Evolutionary conservation across 768 basidiomycete species (phyloP).

Genomic region (Pisolithus sp.): DNA sequence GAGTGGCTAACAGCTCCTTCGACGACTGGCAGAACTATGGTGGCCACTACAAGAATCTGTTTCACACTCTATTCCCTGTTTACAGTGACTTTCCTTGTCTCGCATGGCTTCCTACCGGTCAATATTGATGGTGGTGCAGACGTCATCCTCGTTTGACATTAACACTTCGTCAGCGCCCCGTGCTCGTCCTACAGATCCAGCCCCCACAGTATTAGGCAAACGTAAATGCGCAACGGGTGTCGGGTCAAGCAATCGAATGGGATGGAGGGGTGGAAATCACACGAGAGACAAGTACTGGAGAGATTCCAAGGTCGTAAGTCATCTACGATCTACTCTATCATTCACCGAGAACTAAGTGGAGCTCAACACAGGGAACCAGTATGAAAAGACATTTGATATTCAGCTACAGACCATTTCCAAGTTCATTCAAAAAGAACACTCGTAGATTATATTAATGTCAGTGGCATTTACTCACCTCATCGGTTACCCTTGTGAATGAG

Average conservation of each 20-base stretch:
- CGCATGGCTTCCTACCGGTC: no score
- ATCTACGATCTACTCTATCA: not conserved
- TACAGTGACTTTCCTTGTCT: no score
- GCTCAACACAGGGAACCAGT: slow-evolving; percentile 61
- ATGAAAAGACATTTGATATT: slow-evolving; percentile 95
- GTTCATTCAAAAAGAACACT: slow-evolving; percentile 80
- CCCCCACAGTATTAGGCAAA: slow-evolving; percentile 90
- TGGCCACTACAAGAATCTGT: no score
- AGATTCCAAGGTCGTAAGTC: slow-evolving; percentile 89
- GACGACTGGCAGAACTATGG: no score
- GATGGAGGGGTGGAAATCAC: slow-evolving; percentile 90
- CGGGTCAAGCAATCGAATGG: slow-evolving; percentile 93
- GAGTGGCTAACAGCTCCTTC: no score
- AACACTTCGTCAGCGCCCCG: no score
- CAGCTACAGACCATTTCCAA: slow-evolving; percentile 95
- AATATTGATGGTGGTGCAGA: no score
- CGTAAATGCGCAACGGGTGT: slow-evolving; percentile 81
- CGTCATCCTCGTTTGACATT: no score
- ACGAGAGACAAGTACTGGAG: slow-evolving; percentile 93
- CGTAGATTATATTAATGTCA: slow-evolving; percentile 29
- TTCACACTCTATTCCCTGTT: no score
- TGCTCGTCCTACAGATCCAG: no score
- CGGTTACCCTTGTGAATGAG: slow-evolving; percentile 39
- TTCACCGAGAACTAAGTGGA: slow-evolving; percentile 1
- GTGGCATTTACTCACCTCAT: not conserved